Evolutionary conservation across 2,329 filamentous ascomycete species (phyloP).

Genomic region (Cordyceps fumosorosea): DNA sequence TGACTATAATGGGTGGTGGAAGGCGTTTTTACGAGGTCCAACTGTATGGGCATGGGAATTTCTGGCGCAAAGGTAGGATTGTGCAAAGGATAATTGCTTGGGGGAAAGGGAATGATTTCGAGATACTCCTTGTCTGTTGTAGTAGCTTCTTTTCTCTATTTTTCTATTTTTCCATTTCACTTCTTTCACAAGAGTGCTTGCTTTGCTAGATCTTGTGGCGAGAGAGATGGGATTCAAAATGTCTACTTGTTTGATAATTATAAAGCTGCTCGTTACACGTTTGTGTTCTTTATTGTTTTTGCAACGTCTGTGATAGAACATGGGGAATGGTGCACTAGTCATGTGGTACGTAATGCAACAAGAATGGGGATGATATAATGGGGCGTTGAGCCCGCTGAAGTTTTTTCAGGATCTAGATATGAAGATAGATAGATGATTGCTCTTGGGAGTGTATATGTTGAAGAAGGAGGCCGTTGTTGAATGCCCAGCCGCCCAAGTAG

Average conservation of each 20-base stretch:
- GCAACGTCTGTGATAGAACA: background rate
- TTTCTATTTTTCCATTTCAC: background rate
- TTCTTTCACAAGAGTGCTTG: background rate
- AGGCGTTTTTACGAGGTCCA: background rate
- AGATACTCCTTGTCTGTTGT: background rate
- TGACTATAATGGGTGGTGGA: constrained; percentile 2
- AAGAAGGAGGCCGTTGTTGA: constrained; percentile 7
- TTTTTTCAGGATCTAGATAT: background rate
- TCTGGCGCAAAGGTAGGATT: background rate
- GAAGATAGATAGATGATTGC: background rate
- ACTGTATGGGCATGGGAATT: background rate
- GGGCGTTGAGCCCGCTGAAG: background rate
- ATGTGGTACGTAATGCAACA: background rate
- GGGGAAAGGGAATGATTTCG: background rate
- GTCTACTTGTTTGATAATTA: too few relatives aligned
- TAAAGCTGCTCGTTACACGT: too few relatives aligned
- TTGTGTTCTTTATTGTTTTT: too few relatives aligned
- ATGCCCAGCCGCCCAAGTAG: background rate
- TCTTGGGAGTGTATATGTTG: constrained; percentile 9
- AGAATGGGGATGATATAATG: too few relatives aligned
- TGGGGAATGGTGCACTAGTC: background rate
- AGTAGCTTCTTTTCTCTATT: background rate
- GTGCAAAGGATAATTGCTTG: background rate
- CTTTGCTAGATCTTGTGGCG: background rate
- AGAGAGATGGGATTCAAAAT: background rate